Evolutionary conservation across 495 filamentous ascomycete species (phyloP), one percentile per base, ranked within the genome.

Genomic region (Trichoderma gamsii): DNA sequence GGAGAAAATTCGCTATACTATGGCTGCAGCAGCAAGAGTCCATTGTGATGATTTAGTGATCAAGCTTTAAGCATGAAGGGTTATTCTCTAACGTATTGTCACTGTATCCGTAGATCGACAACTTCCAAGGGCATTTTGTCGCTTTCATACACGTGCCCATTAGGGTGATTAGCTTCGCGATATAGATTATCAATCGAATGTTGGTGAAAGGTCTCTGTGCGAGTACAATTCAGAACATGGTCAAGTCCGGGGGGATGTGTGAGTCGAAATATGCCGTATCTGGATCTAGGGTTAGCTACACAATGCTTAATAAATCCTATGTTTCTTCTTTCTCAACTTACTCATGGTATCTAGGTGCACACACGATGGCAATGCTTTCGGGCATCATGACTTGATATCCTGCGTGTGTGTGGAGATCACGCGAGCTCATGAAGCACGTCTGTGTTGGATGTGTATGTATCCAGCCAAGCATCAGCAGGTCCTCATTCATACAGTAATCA

Each of bases 381-480:
- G 91, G 87, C 75, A 98, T 83, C 92, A 95, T 96, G 32, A 92
- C 85, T 76, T 99, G 95, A 76, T 97, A 98, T 23, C 92, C 92
- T 41, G 85, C 84, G 72, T 97, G 95, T 0, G 96, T 99, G 72
- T 99, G 95, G 70, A 97, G 73, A 74, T 99, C 95, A 43, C 93
- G 83, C 41, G 89, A 93, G 78, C 92, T 96, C 92, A 99, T 95
- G 75, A 99, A 99, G 76, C 95, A 99, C 1, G 92, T 96, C 79
- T 99, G 96, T 0, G 88, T 91, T 0, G 95, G 95, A 75, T 99
- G 95, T 0, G 95, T 99, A 75, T 99, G 95, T 68, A 99, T 99
- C 95, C 95, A 99, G 66, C 95, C 95, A 11, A 97, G 83, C 69
- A 95, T 87, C 79, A 97, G 88, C 49, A 98, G 74, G 59, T 97